Evolutionary conservation across 768 basidiomycete genomes (phyloP), one percentile per base, ranked within the genome.

Genomic region (Rhodocollybia butyracea): DNA sequence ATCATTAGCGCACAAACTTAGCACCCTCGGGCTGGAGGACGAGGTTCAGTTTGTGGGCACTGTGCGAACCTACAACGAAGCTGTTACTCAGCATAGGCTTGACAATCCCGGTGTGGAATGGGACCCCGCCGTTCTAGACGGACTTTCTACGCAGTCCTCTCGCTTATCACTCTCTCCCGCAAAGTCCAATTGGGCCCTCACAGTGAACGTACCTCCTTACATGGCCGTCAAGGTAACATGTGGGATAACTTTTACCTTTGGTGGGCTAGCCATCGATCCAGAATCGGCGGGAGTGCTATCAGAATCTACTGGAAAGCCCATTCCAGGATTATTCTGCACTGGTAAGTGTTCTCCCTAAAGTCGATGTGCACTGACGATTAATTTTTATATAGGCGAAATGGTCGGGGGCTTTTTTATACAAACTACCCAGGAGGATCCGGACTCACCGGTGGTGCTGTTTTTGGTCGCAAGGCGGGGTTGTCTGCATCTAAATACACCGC

Each of bases 221-320:
- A 69, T 86, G 64, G 86, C 85, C 2, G 82, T 88, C 30, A 85
- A 83, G 61, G 82, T 88, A 7, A 72, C 80, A 0, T 87, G 86
- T 68, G 87, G 85, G 5, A 79, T 86, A 52, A 88, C 86, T 1
- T 89, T 87, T 69, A 88, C 85, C 2, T 88, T 87, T 69, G 85
- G 86, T 0, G 86, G 86, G 1, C 64, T 88, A 2, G 80, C 76
- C 0, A 80, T 88, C 58, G 78, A 86, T 60, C 76, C 83, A 0
- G 61, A 70, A 15, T 83, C 80, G 0, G 76, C 80, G 10, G 76
- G 66, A 1, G 84, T 88, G 5, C 46, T 85, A 1, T 75, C 74
- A 0, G 72, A 73, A 26, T 61, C 64, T 46, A 75, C 68, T 1
- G 74, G 73, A 10, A 60, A 64, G 15, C 61, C 65, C 11, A 83